phyloP scores from a whole-genome alignment of 805 yeast species.

The Wickerhamia fluorescens region DNA sequence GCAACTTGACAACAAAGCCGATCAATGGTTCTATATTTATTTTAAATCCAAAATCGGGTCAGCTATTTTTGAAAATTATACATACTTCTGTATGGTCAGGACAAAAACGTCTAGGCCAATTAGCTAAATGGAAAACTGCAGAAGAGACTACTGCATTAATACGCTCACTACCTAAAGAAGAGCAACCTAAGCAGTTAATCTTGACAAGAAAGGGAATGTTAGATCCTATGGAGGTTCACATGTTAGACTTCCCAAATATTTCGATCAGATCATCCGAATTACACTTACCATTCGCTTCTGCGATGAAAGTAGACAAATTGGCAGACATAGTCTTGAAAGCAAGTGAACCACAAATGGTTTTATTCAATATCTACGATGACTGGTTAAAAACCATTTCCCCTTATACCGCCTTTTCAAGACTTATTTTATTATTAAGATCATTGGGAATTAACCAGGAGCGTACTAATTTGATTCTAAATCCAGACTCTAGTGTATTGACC shows the following conservation, averaged over 20 bases:
- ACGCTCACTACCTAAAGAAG: conserved; percentile 83
- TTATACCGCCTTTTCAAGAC: conserved; percentile 88
- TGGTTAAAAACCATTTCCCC: conserved; percentile 83
- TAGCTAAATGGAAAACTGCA: conserved; percentile 97
- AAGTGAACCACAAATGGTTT: conserved; percentile 86
- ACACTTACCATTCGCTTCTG: conserved; percentile 82
- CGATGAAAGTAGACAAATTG: conserved; percentile 73
- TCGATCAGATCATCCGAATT: conserved; percentile 85
- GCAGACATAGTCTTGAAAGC: conserved; percentile 77
- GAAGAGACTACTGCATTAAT: conserved; percentile 93
- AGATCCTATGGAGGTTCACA: conserved; percentile 94
- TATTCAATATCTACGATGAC: conserved; percentile 88
- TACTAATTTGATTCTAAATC: conserved; percentile 66
- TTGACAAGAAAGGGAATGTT: conserved; percentile 85
- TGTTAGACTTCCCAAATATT: conserved; percentile 93
- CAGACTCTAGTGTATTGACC: conserved; percentile 64
- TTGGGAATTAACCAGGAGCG: conserved; percentile 70
- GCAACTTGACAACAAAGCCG: conserved; percentile 87
- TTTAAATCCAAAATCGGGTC: conserved; percentile 87
- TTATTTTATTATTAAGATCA: conserved; percentile 76
- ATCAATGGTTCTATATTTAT: conserved; percentile 90
- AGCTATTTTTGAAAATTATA: conserved; percentile 77
- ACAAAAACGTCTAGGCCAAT: conserved; percentile 84
- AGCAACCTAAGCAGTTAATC: conserved; percentile 89
- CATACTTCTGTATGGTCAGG: conserved; percentile 97